Base-by-base conservation (phyloP, 1,139 yeast species). In the Pneumocystis wakefieldiae region DNA sequence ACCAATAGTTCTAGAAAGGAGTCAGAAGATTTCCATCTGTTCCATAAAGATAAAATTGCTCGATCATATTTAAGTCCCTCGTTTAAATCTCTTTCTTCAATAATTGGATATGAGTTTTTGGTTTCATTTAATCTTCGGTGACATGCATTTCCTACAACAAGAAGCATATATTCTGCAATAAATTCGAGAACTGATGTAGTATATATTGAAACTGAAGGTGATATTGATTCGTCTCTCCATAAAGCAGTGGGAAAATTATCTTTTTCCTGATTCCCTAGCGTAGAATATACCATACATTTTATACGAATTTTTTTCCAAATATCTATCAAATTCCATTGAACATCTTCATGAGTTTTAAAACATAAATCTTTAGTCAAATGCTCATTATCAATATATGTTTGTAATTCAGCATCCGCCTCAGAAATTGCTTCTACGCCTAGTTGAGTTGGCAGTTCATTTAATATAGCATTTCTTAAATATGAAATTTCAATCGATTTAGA, bases 211-310 rank as follows among this genome's bases (percentile, higher is more conserved):
- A 48, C 29, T 2, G 55, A 48, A 24, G 55, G 55, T 12, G 55
- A 24, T 48, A 48, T 48, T 48, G 14, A 24, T 24, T 48, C n/a
- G n/a, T 48, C 55, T 12, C 5, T 10, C 55, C 55, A 48, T 8
- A 19, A 12, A 14, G 15, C n/a, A 48, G 12, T 24, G 28, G 55
- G 19, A 24, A 60, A 61, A 39, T 64, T 61, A 19, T 59, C 59
- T 58, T 66, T 67, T 57, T 66, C 67, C 37, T 63, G 59, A n/a
- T 65, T 62, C 28, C 67, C 67, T 12, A 66, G 63, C 17, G 68
- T 64, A 36, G 67, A 66, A 59, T 66, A 66, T 41, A 66, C 63
- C 68, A 66, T 66, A 60, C 68, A 66, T 28, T 65, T 61, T n/a
- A 63, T 41, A 29, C 68, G 67, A 12, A 66, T 66, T 28, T 55